Evolutionary conservation across 1,284 basidiomycete species (phyloP), one percentile per base, ranked within the genome.

Genomic region (Apiotrichum sp.): DNA sequence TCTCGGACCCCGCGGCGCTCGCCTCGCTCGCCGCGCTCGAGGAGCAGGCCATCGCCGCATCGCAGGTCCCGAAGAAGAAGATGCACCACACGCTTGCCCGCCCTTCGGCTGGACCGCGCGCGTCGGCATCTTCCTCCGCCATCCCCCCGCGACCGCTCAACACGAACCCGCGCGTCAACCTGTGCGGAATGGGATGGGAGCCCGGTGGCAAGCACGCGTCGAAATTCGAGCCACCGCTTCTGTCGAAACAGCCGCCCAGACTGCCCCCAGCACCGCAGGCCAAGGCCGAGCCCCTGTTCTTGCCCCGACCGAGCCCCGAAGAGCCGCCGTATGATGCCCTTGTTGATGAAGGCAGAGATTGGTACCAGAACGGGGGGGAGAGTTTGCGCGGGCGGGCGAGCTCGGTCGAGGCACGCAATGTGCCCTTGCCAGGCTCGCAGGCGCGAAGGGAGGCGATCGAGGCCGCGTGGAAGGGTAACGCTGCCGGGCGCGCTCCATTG

Each of bases 71-170:
- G 2, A 59, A 64, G 50, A 54, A 59, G 4, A 56, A 59, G n/a
- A 63, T 65, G 45, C 62, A 62, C 49, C 64, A 70, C 40, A 62
- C 61, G 7, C 58, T 71, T 13, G 57, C 64, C 2, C 52, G 47
- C 13, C 71, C 71, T 1, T 38, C 54, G 8, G 42, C 56, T 6
- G 49, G 54, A 0, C 56, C 52, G 4, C 50, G 52, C 5, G 47
- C 45, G 2, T 4, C 14, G 1, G n/a, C n/a, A n/a, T n/a, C n/a
- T n/a, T n/a, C n/a, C n/a, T n/a, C n/a, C n/a, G n/a, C n/a, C n/a
- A n/a, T n/a, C n/a, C n/a, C n/a, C n/a, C 69, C 71, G 8, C 38
- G 60, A 42, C 68, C 71, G 7, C 38, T 73, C n/a, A 71, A 72
- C 50, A 69, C 69, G 3, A 65, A 68, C 48, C 71, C 71, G 6